These are phyloP conservation scores for Lipomyces yamadae DNA, from an alignment of 805 yeast genomes.

Conservation along the genomic window DNA sequence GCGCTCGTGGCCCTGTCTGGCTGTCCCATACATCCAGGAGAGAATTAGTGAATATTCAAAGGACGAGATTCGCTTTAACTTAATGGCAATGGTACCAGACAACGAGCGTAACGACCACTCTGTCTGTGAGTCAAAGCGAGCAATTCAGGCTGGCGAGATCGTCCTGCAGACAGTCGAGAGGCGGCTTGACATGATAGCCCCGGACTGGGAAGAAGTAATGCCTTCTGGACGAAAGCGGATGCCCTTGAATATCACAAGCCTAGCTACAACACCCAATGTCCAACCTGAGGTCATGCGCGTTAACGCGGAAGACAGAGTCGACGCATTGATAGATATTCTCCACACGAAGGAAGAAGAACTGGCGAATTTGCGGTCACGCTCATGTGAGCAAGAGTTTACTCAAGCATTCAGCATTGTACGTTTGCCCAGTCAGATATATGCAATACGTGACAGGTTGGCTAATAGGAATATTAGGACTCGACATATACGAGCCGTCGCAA, in stretches of 20 bases:
- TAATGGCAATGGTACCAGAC: conserved; percentile 30
- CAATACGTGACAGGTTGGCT: not conserved
- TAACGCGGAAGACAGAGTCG: not conserved
- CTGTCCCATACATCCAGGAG: conserved; percentile 15
- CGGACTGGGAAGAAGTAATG: not conserved
- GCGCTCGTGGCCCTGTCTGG: conserved; percentile 18
- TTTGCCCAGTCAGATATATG: not conserved
- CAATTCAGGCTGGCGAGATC: not conserved
- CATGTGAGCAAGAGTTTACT: not conserved
- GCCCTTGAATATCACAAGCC: not conserved
- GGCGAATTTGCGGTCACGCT: not conserved
- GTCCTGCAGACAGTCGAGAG: not conserved
- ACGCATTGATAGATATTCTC: not conserved
- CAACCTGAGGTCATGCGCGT: not conserved
- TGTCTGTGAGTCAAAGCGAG: not conserved
- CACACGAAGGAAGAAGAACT: not conserved
- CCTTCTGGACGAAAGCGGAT: not conserved
- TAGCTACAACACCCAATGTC: not conserved
- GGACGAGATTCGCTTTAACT: conserved; percentile 30
- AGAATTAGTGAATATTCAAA: conserved; percentile 19
- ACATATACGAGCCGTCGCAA: not conserved
- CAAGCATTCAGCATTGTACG: not conserved
- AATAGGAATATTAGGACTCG: not conserved
- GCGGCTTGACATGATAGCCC: not conserved
- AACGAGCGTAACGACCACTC: not conserved